Percentiles rank a stretch among this genome's conserved stretches.
Evolutionary conservation across 345 rosid species (phyloP).

Genomic region (Conringia planisiliqua): DNA sequence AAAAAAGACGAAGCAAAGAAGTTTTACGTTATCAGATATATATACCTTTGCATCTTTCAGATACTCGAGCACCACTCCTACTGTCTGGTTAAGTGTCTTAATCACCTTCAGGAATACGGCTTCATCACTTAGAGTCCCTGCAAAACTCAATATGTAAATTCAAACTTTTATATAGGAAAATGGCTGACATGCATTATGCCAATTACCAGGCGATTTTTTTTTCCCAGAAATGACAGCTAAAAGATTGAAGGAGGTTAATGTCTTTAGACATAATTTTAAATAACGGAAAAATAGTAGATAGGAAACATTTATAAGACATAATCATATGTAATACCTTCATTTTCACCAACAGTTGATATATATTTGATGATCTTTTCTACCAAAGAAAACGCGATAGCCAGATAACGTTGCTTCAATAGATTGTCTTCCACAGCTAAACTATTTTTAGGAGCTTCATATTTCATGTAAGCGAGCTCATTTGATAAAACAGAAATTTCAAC

Average conservation of each 20-base stretch:
- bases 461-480: constrained; percentile 78
- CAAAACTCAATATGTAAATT: background rate
- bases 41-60: constrained; percentile 86
- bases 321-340: constrained; percentile 48
- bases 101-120: constrained; percentile 50
- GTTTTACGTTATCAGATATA: background rate
- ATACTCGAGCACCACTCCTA: constrained; percentile 64
- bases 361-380: constrained; percentile 75
- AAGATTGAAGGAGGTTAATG: background rate
- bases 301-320: background rate
- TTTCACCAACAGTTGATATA: constrained; percentile 48
- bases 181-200: background rate
- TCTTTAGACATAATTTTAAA: background rate
- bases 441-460: constrained; percentile 72
- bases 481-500: constrained; percentile 82
- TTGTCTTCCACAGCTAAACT: constrained; percentile 46
- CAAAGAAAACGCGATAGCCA: constrained; percentile 68
- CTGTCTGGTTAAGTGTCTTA: constrained; percentile 66
- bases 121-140: constrained; percentile 52
- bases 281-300: background rate
- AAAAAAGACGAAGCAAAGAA: constrained; percentile 9
- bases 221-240: background rate
- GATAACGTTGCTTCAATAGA: constrained; percentile 56
- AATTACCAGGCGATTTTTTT: background rate
- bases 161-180: background rate